A percentile compares a stretch with the other conserved stretches of the same genome.
phyloP scores from a whole-genome alignment of 768 basidiomycete species.

The Russula sp. region DNA sequence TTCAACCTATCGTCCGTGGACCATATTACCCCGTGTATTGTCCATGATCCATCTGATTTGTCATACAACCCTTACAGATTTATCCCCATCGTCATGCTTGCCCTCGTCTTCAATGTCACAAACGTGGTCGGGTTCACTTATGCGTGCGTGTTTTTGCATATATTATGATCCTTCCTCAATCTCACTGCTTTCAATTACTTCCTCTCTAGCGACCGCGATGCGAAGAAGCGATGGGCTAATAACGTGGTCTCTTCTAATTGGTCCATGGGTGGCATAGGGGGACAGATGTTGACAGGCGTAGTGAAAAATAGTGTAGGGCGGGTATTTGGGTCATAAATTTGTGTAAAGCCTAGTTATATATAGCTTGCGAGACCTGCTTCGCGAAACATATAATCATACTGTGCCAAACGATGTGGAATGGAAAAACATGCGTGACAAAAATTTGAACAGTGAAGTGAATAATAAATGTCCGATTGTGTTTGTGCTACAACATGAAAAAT shows the following conservation, averaged over 20 bases:
- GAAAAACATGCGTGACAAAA: conserved; percentile 7
- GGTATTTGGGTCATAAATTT: conserved; percentile 54
- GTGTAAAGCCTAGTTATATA: background rate
- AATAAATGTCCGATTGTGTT: conserved; percentile 17
- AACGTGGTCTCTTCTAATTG: conserved; percentile 66
- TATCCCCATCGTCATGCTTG: conserved; percentile 90
- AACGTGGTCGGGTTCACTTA: conserved; percentile 98
- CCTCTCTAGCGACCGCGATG: conserved; percentile 72
- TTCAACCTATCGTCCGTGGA: conserved; percentile 77
- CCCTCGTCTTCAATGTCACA: conserved; percentile 92
- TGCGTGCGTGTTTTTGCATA: conserved; percentile 52
- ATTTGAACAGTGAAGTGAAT: conserved; percentile 7
- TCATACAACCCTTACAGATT: conserved; percentile 53
- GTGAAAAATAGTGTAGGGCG: conserved; percentile 79
- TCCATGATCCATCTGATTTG: conserved; percentile 17
- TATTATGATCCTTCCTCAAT: background rate
- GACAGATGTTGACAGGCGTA: conserved; percentile 76
- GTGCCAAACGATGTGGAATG: background rate
- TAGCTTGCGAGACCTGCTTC: conserved; percentile 7
- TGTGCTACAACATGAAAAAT: conserved; percentile 26
- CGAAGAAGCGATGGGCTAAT: conserved; percentile 88
- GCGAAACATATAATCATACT: background rate
- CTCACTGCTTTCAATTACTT: conserved; percentile 3
- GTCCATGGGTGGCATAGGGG: conserved; percentile 78
- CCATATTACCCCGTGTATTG: conserved; percentile 2